Evolutionary conservation across 78 protist species (phyloP), one percentile per base, ranked within the genome.

Genomic region (Dictyostelium firmibasis): DNA sequence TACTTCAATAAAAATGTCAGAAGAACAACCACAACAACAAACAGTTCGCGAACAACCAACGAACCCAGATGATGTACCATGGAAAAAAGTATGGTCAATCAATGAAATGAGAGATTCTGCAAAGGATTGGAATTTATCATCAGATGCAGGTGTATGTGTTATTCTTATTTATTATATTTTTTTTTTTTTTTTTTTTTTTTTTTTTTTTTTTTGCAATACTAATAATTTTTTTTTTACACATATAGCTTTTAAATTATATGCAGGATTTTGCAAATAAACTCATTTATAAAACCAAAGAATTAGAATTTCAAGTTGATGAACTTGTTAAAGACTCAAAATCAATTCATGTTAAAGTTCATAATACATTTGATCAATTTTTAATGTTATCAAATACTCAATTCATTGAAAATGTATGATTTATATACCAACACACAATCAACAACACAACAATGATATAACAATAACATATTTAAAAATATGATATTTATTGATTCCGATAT

Each of bases 301-400:
- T 97, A 0, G 96, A 97, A 64, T 33, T 27, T 78, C 87, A 88
- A 41, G 95, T 97, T 1, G 96, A 97, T 44, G 78, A 83, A 25
- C 72, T 97, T 1, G 95, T 81, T 33, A 74, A 86, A 60, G 93
- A 93, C 67, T 70, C 94, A 20, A 69, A 82, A 64, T 57, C 92
- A 10, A 64, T 91, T 38, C 72, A 74, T 85, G 93, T 85, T 35
- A 88, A 53, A 50, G 89, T 94, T 27, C 95, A 97, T 91, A 97
- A 97, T 67, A 94, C 95, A 35, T 97, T 97, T 81, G 96, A 97
- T 79, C 91, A 93, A 72, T 97, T 97, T 25, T 64, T 94, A 29
- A 85, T 94, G 98, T 83, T 97, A n/a, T 89, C 98, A 44, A 93
- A 97, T 85, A 69, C 95, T 33, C 98, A 97, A 75, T 97, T 94